phyloP scores from a whole-genome alignment of 257 asterid genomes.

The Jaltomata sinuosa region DNA sequence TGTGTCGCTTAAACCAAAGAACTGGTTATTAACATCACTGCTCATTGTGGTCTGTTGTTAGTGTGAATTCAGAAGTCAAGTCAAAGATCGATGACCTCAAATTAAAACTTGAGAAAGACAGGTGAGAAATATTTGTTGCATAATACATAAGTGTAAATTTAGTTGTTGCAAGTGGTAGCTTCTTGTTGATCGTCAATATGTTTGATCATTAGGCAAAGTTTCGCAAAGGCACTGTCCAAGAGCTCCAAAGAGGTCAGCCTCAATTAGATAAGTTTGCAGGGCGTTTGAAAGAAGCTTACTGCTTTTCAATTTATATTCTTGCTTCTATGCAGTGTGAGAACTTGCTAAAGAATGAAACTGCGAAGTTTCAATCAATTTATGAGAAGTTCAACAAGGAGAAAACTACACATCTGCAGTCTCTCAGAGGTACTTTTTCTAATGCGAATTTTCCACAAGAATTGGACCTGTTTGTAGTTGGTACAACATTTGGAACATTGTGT shows the following conservation, averaged over 20 bases:
- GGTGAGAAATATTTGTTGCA: conserved; percentile 34
- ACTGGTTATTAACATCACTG: not conserved
- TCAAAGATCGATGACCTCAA: conserved; percentile 65
- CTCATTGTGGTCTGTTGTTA: conserved; percentile 20
- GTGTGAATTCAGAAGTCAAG: conserved; percentile 73
- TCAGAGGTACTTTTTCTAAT: conserved; percentile 45
- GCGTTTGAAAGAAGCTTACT: not conserved
- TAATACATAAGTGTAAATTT: not conserved
- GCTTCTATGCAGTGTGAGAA: conserved; percentile 68
- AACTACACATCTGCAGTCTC: conserved; percentile 53
- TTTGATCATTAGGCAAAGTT: conserved; percentile 58
- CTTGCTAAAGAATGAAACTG: conserved; percentile 57
- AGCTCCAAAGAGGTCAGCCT: conserved; percentile 79
- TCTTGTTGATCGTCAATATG: conserved; percentile 6
- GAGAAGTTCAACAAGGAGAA: conserved; percentile 75
- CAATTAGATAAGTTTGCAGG: conserved; percentile 6
- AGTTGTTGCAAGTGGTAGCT: not conserved
- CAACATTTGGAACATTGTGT: not conserved
- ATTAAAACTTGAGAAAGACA: conserved; percentile 77
- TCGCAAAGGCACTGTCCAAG: conserved; percentile 73
- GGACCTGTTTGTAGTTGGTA: not conserved
- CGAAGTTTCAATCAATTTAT: conserved; percentile 51
- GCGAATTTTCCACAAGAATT: not conserved
- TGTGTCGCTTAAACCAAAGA: too few species aligned
- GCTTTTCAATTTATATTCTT: conserved; percentile 14